phyloP scores from a whole-genome alignment of 1,139 yeast genomes.

The Magnusiomyces sp. region DNA sequence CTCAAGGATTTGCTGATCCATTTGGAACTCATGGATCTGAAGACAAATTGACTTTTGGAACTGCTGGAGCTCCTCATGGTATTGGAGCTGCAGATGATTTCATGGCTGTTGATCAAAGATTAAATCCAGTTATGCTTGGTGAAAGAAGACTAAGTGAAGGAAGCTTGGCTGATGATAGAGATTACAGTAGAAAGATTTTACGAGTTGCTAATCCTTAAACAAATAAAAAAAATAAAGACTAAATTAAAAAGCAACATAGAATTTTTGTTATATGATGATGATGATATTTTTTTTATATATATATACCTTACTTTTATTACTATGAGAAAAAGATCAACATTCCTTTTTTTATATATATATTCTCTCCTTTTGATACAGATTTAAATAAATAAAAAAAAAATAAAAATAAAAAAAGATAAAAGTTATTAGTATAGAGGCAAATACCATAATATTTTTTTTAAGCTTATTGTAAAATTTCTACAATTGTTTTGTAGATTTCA shows the following conservation, averaged over 20 bases:
- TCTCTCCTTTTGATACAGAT: no score
- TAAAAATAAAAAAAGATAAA: no score
- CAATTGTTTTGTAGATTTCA: neutral
- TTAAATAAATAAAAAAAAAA: neutral
- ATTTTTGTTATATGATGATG: no score
- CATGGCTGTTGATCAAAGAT: slow-evolving; percentile 56
- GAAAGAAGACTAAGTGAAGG: slow-evolving; percentile 69
- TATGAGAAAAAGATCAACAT: no score
- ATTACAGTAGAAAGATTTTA: slow-evolving; percentile 62
- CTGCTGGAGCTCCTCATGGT: neutral
- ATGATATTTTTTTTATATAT: neutral
- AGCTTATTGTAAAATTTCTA: neutral
- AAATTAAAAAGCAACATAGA: neutral
- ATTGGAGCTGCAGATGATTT: slow-evolving; percentile 35
- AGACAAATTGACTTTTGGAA: slow-evolving; percentile 11
- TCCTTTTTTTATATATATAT: no score
- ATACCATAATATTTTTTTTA: neutral
- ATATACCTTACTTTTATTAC: neutral
- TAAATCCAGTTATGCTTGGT: slow-evolving; percentile 63
- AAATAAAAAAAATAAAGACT: slow-evolving; percentile 13
- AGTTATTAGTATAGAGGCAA: no score
- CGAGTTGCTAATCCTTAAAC: slow-evolving; percentile 71
- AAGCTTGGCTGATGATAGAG: slow-evolving; percentile 69
- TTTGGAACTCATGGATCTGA: slow-evolving; percentile 7
- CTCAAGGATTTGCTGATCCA: slow-evolving; percentile 12